These are phyloP conservation scores for Volutella citrinella DNA, from an alignment of 2,329 filamentous ascomycete genomes.

Conservation along the genomic window DNA sequence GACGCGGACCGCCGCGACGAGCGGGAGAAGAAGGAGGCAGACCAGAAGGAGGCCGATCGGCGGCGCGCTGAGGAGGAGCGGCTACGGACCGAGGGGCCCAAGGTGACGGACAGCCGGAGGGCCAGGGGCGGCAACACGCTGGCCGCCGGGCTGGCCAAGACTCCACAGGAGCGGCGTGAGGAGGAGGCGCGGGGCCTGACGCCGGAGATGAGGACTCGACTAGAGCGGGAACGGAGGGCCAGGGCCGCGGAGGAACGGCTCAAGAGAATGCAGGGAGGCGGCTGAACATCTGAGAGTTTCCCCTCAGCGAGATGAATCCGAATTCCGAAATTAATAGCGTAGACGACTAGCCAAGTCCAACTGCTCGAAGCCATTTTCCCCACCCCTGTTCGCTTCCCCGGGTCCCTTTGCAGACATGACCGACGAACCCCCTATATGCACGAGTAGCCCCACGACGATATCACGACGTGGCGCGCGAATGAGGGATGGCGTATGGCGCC, in stretches of 20 bases:
- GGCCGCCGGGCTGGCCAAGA: conserved; percentile 60
- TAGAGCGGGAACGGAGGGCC: conserved; percentile 87
- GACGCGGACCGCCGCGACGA: conserved; percentile 70
- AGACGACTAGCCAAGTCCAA: too few relatives aligned
- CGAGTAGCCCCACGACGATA: too few relatives aligned
- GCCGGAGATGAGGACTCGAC: conserved; percentile 76
- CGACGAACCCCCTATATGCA: too few relatives aligned
- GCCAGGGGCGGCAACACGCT: conserved; percentile 50
- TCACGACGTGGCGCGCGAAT: too few relatives aligned
- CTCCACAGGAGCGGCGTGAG: conserved; percentile 75
- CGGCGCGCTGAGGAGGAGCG: conserved; percentile 73
- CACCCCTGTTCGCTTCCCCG: too few relatives aligned
- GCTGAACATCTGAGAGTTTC: conserved; percentile 16
- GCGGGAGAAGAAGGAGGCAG: conserved; percentile 66
- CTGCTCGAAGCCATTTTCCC: too few relatives aligned
- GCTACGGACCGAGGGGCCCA: conserved; percentile 63
- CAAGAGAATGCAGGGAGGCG: conserved; percentile 49
- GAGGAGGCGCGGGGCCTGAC: conserved; percentile 84
- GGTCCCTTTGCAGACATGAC: too few relatives aligned
- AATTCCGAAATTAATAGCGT: too few relatives aligned
- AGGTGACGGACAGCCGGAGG: conserved; percentile 47
- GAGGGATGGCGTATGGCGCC: too few relatives aligned
- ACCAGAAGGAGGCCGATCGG: conserved; percentile 66
- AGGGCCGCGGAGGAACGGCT: conserved; percentile 89
- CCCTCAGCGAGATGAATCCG: too few relatives aligned